Conservation (phyloP, 345 rosid species). For the Euphorbia pulcherrima region DNA sequence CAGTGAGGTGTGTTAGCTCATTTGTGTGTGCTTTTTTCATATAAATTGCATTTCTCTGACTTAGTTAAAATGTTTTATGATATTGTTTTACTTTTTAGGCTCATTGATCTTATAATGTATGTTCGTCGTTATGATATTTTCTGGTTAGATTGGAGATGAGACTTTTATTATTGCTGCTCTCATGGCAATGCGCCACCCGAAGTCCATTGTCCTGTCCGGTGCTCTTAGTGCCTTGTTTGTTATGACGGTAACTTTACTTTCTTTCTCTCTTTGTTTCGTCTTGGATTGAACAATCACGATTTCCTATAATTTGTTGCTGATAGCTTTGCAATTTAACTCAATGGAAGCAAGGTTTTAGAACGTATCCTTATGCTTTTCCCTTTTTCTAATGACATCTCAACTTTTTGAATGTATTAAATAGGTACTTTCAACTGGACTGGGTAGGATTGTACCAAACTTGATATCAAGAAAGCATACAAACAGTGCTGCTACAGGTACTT, state of each 20-base stretch:
- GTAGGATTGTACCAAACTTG: conserved; percentile 97
- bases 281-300: too few species aligned
- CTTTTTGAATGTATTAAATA: conserved; percentile 29
- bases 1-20: conserved; percentile 67
- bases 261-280: not conserved
- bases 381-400: conserved; percentile 15
- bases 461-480: conserved; percentile 98
- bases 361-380: conserved; percentile 9
- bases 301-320: conserved; percentile 4
- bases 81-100: not conserved
- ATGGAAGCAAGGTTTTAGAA: conserved; percentile 9
- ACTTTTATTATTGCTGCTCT: conserved; percentile 98
- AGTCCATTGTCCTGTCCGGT: conserved; percentile 84
- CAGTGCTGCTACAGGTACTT: conserved; percentile 89
- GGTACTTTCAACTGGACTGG: conserved; percentile 99
- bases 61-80: not conserved
- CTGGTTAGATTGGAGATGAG: conserved; percentile 85
- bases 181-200: conserved; percentile 99
- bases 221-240: conserved; percentile 88
- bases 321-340: not conserved
- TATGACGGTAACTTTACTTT: conserved; percentile 73
- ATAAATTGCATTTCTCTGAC: not conserved
- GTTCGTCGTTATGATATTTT: not conserved
- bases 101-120: not conserved
- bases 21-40: not conserved